Percentiles rank a stretch among this genome's conserved stretches.
These are phyloP conservation scores for Chloroidium sp. DNA, from an alignment of 163 green algal genomes.

Conservation along the genomic window DNA sequence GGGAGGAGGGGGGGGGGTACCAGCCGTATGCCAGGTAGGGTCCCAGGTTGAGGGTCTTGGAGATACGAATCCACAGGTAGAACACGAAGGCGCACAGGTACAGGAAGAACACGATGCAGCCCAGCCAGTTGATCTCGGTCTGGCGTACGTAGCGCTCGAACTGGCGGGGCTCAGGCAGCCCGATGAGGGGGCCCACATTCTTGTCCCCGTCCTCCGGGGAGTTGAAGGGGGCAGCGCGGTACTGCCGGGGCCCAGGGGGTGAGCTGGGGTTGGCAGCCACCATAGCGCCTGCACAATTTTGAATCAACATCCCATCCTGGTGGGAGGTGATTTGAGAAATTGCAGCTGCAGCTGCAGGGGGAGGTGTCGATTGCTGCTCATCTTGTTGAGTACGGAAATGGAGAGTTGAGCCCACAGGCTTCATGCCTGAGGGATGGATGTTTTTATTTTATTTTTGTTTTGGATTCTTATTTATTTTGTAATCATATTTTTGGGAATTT, in stretches of 20 bases:
- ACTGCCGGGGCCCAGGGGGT: neutral
- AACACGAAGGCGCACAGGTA: conserved; percentile 49
- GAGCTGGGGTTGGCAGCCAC: neutral
- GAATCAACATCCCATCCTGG: too few species aligned
- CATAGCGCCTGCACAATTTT: neutral
- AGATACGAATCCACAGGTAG: conserved; percentile 52
- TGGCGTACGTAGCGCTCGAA: conserved; percentile 10
- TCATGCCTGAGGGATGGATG: too few species aligned
- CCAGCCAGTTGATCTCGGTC: conserved; percentile 29
- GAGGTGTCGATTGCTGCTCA: too few species aligned
- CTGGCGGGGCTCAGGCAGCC: neutral
- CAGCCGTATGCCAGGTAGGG: conserved; percentile 19
- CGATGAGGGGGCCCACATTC: neutral
- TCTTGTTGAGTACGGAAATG: too few species aligned
- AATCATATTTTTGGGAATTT: too few species aligned
- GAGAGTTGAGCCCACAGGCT: too few species aligned
- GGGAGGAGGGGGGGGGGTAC: neutral
- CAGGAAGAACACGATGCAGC: conserved; percentile 37
- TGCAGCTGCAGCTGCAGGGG: too few species aligned
- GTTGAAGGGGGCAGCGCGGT: conserved; percentile 8
- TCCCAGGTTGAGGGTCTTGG: conserved; percentile 60
- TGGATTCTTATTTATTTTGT: too few species aligned
- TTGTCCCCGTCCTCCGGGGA: neutral
- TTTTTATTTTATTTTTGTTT: too few species aligned
- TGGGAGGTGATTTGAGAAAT: too few species aligned